These are phyloP conservation scores for Russula sp. DNA, from an alignment of 768 basidiomycete genomes.

Conservation along the genomic window DNA sequence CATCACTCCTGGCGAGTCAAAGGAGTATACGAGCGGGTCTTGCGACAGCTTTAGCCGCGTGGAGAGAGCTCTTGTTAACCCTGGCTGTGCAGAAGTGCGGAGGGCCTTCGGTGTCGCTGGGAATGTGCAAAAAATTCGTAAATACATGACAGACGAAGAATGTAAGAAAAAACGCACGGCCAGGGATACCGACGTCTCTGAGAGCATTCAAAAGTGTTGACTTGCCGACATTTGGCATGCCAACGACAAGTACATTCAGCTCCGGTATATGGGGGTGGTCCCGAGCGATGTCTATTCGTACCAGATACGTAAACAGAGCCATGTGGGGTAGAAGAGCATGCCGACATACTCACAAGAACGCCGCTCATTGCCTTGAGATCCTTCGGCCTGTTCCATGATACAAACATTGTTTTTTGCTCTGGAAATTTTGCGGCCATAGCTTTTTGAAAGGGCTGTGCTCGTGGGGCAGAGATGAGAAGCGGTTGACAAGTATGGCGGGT, in stretches of 20 bases:
- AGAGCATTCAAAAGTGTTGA: constrained; percentile 90
- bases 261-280: constrained; percentile 64
- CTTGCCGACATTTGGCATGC: constrained; percentile 99
- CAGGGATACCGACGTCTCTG: constrained; percentile 77
- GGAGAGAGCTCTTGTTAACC: constrained; percentile 83
- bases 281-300: constrained; percentile 57
- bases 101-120: constrained; percentile 83
- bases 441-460: constrained; percentile 58
- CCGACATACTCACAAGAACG: constrained; percentile 66
- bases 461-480: not conserved
- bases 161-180: constrained; percentile 29
- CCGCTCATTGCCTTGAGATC: constrained; percentile 62
- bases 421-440: constrained; percentile 70
- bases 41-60: constrained; percentile 81
- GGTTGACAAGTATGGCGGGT: not conserved
- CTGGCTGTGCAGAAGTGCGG: constrained; percentile 82
- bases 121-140: not conserved
- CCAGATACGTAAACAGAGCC: constrained; percentile 2
- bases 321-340: not conserved
- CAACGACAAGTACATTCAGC: constrained; percentile 86
- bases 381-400: constrained; percentile 61
- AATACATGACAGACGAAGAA: not conserved
- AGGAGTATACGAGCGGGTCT: constrained; percentile 83
- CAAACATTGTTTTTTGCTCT: constrained; percentile 61
- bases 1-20: constrained; percentile 97